Evolutionary conservation across 1,284 basidiomycete genomes (phyloP).

Genomic region (Quambalaria eucalypti): DNA sequence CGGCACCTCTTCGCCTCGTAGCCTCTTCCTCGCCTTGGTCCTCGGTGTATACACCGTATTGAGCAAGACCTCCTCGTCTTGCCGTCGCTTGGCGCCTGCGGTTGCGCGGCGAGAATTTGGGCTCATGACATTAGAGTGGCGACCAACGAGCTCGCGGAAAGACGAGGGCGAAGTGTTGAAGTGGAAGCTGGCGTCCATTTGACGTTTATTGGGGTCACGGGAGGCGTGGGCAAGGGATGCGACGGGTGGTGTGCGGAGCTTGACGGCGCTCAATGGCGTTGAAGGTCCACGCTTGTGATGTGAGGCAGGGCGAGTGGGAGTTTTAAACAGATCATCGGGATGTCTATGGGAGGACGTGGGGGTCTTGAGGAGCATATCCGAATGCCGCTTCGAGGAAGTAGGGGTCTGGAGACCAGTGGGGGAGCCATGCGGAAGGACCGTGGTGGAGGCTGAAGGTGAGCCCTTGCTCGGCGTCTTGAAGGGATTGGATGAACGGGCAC

Average conservation of each 20-base stretch:
- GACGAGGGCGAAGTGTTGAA: background rate
- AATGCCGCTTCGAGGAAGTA: too few relatives aligned
- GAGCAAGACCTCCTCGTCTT: background rate
- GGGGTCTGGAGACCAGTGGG: too few relatives aligned
- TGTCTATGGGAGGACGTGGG: background rate
- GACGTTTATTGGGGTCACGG: background rate
- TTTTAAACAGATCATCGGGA: background rate
- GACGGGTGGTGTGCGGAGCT: background rate
- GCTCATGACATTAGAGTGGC: background rate
- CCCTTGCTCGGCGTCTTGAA: background rate
- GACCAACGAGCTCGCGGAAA: background rate
- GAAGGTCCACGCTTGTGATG: background rate
- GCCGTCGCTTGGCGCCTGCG: background rate
- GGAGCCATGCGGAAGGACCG: too few relatives aligned
- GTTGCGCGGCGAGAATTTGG: background rate
- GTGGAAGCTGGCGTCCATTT: background rate
- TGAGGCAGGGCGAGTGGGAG: background rate
- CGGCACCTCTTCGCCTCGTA: slow-evolving; percentile 35
- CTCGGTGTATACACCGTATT: slow-evolving; percentile 25
- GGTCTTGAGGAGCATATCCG: too few relatives aligned
- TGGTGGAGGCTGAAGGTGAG: too few relatives aligned
- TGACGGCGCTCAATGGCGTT: background rate
- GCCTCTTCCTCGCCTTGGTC: slow-evolving; percentile 33
- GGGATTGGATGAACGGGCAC: background rate
- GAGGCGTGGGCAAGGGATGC: background rate